Evolutionary conservation across 164 flowering plant species (phyloP).

Genomic region (Magnolia officinalis): DNA sequence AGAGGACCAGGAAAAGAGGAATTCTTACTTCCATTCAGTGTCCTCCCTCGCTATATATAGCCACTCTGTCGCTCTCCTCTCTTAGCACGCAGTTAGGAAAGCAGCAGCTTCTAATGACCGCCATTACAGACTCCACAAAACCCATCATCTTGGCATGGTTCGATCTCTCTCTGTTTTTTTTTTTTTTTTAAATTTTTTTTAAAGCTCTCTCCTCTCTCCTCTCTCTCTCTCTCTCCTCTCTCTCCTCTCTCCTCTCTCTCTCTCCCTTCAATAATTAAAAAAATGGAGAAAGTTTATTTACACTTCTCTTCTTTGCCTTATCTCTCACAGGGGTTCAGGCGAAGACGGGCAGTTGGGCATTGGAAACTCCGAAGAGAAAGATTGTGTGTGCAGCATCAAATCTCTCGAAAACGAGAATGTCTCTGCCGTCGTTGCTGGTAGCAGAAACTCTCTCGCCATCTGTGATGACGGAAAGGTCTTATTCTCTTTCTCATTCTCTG

Average conservation of each 20-base stretch:
- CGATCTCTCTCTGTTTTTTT: not conserved
- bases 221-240: no score
- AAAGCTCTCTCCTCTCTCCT: no score
- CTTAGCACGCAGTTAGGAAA: not conserved
- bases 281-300: not conserved
- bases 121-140: constrained; percentile 12
- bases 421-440: constrained; percentile 83
- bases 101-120: not conserved
- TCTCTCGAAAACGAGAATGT: constrained; percentile 48
- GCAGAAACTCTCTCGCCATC: constrained; percentile 96
- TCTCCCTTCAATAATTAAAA: not conserved
- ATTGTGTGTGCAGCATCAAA: constrained; percentile 64
- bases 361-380: constrained; percentile 81
- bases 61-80: not conserved
- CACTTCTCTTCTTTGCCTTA: not conserved
- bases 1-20: no score
- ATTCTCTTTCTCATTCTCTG: not conserved
- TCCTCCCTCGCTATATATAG: no score
- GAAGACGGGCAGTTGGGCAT: constrained; percentile 98
- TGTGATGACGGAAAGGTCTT: constrained; percentile 87
- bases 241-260: no score
- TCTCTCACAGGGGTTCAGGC: constrained; percentile 80
- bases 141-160: constrained; percentile 34
- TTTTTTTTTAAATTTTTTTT: not conserved
- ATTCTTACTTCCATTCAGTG: no score